Conservation (phyloP, 2,329 filamentous ascomycete genomes). For the Xylaria sp. region DNA sequence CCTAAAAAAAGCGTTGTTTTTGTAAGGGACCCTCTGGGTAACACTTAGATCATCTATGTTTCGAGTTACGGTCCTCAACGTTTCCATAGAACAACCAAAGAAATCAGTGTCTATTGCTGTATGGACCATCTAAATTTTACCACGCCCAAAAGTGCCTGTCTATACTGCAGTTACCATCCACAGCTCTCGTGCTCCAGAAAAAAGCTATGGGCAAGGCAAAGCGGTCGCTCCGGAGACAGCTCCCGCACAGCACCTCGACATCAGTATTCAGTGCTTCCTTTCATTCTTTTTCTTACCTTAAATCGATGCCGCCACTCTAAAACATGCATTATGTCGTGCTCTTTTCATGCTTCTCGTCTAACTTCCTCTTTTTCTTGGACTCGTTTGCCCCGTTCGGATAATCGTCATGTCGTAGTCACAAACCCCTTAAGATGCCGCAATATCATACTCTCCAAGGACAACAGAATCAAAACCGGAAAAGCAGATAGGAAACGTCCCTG, state of each 20-base stretch:
- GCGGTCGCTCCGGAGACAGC: conserved; percentile 8
- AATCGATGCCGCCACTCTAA: conserved; percentile 28
- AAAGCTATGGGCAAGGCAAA: conserved; percentile 14
- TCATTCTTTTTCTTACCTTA: conserved; percentile 4
- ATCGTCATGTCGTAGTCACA: conserved; percentile 26
- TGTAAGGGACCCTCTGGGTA: conserved; percentile 15
- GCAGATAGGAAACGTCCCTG: conserved; percentile 6
- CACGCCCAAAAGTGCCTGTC: conserved; percentile 32
- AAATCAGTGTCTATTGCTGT: conserved; percentile 30
- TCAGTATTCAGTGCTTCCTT: conserved; percentile 12
- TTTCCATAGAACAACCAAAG: conserved; percentile 27
- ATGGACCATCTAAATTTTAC: conserved; percentile 33
- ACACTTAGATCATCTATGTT: conserved; percentile 37
- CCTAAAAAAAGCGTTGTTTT: neutral
- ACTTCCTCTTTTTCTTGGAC: neutral
- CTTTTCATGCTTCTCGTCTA: neutral
- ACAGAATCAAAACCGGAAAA: neutral
- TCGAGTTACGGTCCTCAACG: conserved; percentile 33
- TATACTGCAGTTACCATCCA: conserved; percentile 32
- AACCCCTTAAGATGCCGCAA: conserved; percentile 20
- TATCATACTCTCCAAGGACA: conserved; percentile 19
- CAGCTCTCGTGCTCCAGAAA: conserved; percentile 19
- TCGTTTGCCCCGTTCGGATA: conserved; percentile 13
- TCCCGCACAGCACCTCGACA: conserved; percentile 8
- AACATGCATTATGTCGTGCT: conserved; percentile 27